Evolutionary conservation across 805 yeast genomes (phyloP).

Genomic region (Naumovozyma baii): DNA sequence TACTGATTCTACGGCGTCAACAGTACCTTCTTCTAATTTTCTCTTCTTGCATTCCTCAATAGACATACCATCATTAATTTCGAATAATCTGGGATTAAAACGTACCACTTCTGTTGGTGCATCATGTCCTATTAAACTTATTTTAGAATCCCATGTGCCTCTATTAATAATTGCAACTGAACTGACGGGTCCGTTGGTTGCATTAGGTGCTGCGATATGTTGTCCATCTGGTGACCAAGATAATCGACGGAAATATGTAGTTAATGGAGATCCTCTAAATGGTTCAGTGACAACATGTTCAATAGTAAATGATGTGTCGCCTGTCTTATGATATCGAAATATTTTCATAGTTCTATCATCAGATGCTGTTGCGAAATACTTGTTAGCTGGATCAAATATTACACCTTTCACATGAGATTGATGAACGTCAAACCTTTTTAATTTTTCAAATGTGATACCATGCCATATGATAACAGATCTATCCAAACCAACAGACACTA

Average conservation of each 20-base stretch:
- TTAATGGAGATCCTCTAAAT: constrained; percentile 78
- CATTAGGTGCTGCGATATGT: constrained; percentile 77
- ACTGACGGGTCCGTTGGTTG: constrained; percentile 73
- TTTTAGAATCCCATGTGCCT: constrained; percentile 71
- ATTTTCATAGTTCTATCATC: constrained; percentile 89
- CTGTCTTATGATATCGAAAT: constrained; percentile 70
- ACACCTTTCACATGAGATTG: constrained; percentile 94
- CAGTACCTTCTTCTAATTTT: constrained; percentile 2
- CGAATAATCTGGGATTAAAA: constrained; percentile 62
- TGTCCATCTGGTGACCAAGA: constrained; percentile 93
- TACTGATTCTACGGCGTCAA: constrained; percentile 43
- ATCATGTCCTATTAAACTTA: constrained; percentile 72
- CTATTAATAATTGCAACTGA: constrained; percentile 64
- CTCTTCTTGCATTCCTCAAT: constrained; percentile 16
- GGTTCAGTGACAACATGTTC: constrained; percentile 81
- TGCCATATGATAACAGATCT: constrained; percentile 89
- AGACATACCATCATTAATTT: constrained; percentile 12
- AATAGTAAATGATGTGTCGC: constrained; percentile 70
- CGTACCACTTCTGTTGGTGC: constrained; percentile 76
- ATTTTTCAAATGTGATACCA: constrained; percentile 77
- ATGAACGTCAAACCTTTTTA: constrained; percentile 84
- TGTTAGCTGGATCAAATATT: constrained; percentile 95
- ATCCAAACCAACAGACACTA: constrained; percentile 92
- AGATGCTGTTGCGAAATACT: constrained; percentile 92
- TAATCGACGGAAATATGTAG: constrained; percentile 77